Base-by-base conservation (phyloP, 2,329 filamentous ascomycete genomes). In the Claviceps humidiphila region DNA sequence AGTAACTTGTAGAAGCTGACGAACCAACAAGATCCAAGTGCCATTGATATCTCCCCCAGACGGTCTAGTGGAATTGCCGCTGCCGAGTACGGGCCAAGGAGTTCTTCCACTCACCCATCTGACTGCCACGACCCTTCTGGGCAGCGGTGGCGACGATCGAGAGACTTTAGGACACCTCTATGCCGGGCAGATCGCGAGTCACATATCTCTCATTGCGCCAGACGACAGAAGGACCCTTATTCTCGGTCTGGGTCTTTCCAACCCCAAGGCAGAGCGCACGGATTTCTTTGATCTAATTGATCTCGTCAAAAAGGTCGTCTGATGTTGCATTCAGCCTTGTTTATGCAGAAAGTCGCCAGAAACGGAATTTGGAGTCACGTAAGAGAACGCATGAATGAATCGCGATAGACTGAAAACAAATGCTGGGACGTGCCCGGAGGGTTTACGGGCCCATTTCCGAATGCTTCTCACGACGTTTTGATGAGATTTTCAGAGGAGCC, bases 141-240 rank as follows among this genome's bases (percentile, higher is more conserved):
- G 93, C 2, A 89, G 85, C 9, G 89, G 90, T 46, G 82, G 84
- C 37, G 76, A 84, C 50, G 82, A 87, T 47, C 78, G 89, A 44
- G 89, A 96, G 63, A 87, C 85, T 0, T 68, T 94, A 5, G 91
- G 89, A 1, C 90, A 96, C 66, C 79, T 96, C 1, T 85, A 94
- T 62, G 90, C 90, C 2, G 87, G 87, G 44, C 91, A 96, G 62
- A 84, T 97, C 58, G 93, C 85, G 5, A 94, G 84, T 61, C 80
- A 85, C 41, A 78, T 98, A 54, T 76, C 83, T 17, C 80, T 84
- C 54, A 82, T 82, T 56, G 76, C 86, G 50, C 82, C 88, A 1
- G 74, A 81, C 47, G 79, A 84, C 56, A 71, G 71, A 52, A 73
- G 82, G 43, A 82, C 73, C 2, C 64, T 85, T n/a, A 69, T 85